A percentile compares a stretch with the other conserved stretches of the same genome.
phyloP scores from a whole-genome alignment of 768 basidiomycete genomes.

The Calvatia gigantea region DNA sequence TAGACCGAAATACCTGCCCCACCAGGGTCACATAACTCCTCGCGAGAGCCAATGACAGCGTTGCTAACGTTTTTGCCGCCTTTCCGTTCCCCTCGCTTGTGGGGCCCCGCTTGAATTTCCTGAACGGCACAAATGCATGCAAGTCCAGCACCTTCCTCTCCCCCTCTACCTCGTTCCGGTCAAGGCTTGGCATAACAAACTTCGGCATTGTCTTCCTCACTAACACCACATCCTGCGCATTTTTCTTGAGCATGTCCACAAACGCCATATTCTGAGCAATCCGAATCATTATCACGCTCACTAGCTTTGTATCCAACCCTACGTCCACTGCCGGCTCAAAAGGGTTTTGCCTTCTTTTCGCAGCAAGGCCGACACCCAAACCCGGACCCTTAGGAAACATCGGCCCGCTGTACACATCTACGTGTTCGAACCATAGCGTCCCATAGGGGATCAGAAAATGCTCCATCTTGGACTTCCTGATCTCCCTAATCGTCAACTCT shows the following conservation, averaged over 20 bases:
- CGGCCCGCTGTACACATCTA: constrained; percentile 44
- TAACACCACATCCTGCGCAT: constrained; percentile 63
- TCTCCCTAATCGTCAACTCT: constrained; percentile 67
- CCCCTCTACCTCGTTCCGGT: constrained; percentile 17
- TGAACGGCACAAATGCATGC: constrained; percentile 42
- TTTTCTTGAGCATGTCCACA: constrained; percentile 57
- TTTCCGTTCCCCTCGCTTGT: constrained; percentile 10
- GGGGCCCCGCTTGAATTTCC: constrained; percentile 15
- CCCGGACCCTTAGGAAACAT: constrained; percentile 56
- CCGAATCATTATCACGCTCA: constrained; percentile 60
- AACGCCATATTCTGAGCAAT: constrained; percentile 71
- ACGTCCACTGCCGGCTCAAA: constrained; percentile 44
- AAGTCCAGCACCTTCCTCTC: constrained; percentile 33
- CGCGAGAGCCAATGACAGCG: constrained; percentile 59
- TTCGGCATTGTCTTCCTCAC: constrained; percentile 62
- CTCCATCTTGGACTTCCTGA: constrained; percentile 72
- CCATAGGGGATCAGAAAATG: constrained; percentile 66
- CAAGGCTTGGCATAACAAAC: constrained; percentile 53
- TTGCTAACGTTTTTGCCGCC: constrained; percentile 21
- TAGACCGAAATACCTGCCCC: constrained; percentile 66
- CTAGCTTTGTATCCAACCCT: constrained; percentile 37
- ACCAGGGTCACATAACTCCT: constrained; percentile 68
- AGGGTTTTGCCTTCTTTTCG: constrained; percentile 22
- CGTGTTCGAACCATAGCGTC: constrained; percentile 61
- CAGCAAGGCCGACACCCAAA: neutral